Evolutionary conservation across 805 yeast species (phyloP), one percentile per base, ranked within the genome.

Genomic region (Saturnispora quitensis): DNA sequence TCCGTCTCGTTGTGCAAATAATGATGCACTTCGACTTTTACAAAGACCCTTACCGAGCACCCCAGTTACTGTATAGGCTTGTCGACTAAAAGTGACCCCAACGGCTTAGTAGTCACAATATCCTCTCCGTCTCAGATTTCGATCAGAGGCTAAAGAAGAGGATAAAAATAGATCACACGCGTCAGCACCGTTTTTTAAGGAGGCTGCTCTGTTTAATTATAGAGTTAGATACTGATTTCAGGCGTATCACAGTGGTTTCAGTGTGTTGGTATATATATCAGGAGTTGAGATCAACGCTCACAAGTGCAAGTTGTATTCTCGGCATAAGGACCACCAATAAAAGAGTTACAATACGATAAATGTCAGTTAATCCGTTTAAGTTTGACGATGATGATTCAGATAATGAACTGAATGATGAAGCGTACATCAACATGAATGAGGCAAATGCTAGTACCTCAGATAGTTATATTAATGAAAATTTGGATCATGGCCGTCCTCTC

Each of bases 291-390:
- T 12, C 12, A 31, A 13, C 34, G 13, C 15, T 13, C 5, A 13
- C 34, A 12, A 31, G 34, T 13, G 15, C 34, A 13, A 31, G 34
- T 31, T 31, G n/a, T 13, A 31, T 31, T 31, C 9, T 10, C 8
- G 34, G 34, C 34, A 4, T 31, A 31, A 31, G 34, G 34, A 31
- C 13, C n/a, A 31, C 34, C 3, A 31, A 31, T 31, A 31, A 31
- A 31, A 31, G 15, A 13, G 15, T 4, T 9, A 31, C 5, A 31
- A 31, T 9, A 4, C 34, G 4, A 1, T 17, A 18, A 15, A 49
- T 49, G 51, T 17, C 47, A 6, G 47, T 33, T 17, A 49, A 49
- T 27, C 51, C 51, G n/a, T 49, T 49, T 15, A 40, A 43, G 15
- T 49, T 49, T 43, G 51, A 43, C 35, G 42, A 40, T 15, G 43